Conservation (phyloP, 331 rosid genomes). For the Acacia concinna region DNA sequence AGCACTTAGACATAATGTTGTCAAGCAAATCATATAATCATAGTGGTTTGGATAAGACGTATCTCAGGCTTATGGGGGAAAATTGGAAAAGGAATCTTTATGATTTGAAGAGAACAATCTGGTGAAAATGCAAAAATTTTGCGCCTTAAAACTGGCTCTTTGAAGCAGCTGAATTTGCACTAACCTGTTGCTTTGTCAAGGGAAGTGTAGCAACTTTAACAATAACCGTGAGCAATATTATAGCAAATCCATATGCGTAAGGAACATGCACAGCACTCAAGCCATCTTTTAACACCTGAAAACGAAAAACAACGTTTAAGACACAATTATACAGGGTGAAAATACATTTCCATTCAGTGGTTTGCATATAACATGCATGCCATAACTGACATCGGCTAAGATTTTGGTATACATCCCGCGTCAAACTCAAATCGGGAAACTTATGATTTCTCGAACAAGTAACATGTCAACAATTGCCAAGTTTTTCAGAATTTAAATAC, state of each 20-base stretch:
- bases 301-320: neutral
- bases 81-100: slow-evolving; percentile 4
- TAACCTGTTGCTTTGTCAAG: slow-evolving; percentile 93
- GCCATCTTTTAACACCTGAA: slow-evolving; percentile 84
- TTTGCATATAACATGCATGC: neutral
- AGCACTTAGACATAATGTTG: neutral
- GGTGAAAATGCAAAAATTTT: slow-evolving; percentile 14
- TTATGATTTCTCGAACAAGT: neutral
- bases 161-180: slow-evolving; percentile 27
- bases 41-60: slow-evolving; percentile 5
- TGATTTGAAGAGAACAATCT: neutral
- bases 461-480: slow-evolving; percentile 17
- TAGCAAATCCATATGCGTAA: slow-evolving; percentile 90
- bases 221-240: slow-evolving; percentile 80
- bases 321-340: slow-evolving; percentile 11
- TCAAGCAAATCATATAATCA: slow-evolving; percentile 9
- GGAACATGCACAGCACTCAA: slow-evolving; percentile 85
- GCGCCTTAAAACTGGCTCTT: neutral
- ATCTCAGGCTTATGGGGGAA: slow-evolving; percentile 3
- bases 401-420: neutral
- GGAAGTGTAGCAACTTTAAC: slow-evolving; percentile 84
- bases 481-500: slow-evolving; percentile 5
- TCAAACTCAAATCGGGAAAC: neutral
- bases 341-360: slow-evolving; percentile 12
- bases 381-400: neutral